Percentiles rank a stretch among this genome's conserved stretches.
Evolutionary conservation across 116 monocot genomes (phyloP).

Genomic region (Posidonia oceanica): DNA sequence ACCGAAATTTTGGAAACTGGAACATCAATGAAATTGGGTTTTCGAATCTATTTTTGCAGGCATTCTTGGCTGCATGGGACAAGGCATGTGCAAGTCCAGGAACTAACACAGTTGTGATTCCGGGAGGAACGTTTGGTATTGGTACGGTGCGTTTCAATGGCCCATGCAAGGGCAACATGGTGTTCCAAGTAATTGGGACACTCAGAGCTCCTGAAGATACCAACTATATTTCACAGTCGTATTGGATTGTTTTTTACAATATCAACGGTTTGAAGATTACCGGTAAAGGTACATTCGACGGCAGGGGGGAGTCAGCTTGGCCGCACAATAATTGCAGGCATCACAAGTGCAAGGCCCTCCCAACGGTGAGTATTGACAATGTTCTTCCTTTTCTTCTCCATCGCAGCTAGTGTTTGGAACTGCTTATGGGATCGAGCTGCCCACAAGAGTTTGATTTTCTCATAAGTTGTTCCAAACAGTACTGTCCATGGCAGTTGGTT

Average conservation of each 20-base stretch:
- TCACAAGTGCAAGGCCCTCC: constrained; percentile 17
- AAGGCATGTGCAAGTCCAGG: not conserved
- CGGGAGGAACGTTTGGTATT: constrained; percentile 18
- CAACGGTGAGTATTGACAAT: constrained; percentile 10
- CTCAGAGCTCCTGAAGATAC: constrained; percentile 19
- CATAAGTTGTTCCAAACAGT: too few relatives aligned
- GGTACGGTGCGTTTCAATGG: constrained; percentile 27
- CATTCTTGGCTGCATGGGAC: not conserved
- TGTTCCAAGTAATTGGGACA: constrained; percentile 22
- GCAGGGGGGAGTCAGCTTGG: constrained; percentile 16
- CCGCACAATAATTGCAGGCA: constrained; percentile 13
- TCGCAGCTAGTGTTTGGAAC: too few relatives aligned
- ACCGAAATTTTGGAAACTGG: too few relatives aligned
- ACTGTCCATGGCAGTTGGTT: too few relatives aligned
- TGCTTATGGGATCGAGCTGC: too few relatives aligned
- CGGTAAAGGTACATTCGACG: constrained; percentile 14
- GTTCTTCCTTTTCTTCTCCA: too few relatives aligned
- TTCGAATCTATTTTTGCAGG: too few relatives aligned
- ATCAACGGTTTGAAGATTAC: constrained; percentile 16
- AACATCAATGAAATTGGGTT: too few relatives aligned
- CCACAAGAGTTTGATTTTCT: too few relatives aligned
- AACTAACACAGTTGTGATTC: constrained; percentile 6
- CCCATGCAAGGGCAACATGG: constrained; percentile 29
- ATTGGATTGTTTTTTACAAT: constrained; percentile 30
- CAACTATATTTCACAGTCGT: not conserved